phyloP scores from a whole-genome alignment of 1,284 basidiomycete genomes.

The Mycosarcoma mackinlayi region DNA sequence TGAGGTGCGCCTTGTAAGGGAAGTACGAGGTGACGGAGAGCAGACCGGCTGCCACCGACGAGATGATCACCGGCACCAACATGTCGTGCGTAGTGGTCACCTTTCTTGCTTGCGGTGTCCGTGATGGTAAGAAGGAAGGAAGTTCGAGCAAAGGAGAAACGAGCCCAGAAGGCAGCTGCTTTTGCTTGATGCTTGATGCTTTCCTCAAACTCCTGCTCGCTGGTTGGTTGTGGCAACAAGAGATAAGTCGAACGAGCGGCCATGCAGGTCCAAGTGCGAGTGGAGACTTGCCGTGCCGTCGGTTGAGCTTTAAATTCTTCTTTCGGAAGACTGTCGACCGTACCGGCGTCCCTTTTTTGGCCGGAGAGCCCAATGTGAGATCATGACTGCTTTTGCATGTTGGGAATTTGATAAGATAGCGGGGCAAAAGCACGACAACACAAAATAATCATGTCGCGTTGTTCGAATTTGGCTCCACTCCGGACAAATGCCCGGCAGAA shows the following conservation, averaged over 20 bases:
- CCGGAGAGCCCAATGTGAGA: constrained; percentile 18
- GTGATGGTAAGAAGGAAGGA: constrained; percentile 10
- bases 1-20: constrained; percentile 42
- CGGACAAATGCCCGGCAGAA: constrained; percentile 17
- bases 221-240: background rate
- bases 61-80: constrained; percentile 34
- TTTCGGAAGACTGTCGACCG: constrained; percentile 44
- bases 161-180: no score
- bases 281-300: no score
- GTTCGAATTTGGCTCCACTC: no score
- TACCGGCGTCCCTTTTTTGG: constrained; percentile 5
- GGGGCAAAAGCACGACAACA: background rate
- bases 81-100: constrained; percentile 3
- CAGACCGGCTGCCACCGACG: constrained; percentile 37
- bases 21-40: constrained; percentile 43
- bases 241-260: background rate
- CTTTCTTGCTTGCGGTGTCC: background rate
- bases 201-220: background rate
- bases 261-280: constrained; percentile 7
- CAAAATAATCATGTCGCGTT: no score
- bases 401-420: constrained; percentile 32
- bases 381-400: background rate
- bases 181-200: no score
- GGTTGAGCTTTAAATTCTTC: constrained; percentile 25
- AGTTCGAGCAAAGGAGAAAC: background rate